A percentile compares a stretch with the other conserved stretches of the same genome.
Evolutionary conservation across 1,284 basidiomycete genomes (phyloP).

Genomic region (Sanghuangporus weigelae): DNA sequence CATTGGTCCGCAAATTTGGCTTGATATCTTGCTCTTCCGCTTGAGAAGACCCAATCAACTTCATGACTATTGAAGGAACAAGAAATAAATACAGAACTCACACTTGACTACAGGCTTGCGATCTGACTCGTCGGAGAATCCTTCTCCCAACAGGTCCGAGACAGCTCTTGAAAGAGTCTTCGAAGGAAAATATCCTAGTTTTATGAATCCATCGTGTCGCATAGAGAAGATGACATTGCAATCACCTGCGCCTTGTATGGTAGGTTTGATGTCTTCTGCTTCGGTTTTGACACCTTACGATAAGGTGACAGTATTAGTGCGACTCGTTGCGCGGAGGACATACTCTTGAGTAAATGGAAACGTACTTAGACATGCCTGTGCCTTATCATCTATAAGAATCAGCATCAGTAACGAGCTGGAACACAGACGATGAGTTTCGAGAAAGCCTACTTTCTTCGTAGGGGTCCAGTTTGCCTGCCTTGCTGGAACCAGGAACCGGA

Average conservation of each 20-base stretch:
- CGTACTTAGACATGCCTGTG: neutral
- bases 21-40: too few relatives aligned
- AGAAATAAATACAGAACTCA: too few relatives aligned
- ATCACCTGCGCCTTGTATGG: neutral
- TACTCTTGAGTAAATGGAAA: neutral
- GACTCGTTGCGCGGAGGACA: neutral
- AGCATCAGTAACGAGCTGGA: neutral
- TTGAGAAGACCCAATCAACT: too few relatives aligned
- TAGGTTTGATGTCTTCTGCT: neutral
- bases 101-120: too few relatives aligned
- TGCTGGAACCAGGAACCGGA: neutral
- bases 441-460: neutral
- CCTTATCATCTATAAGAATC: neutral
- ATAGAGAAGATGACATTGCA: neutral
- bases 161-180: too few relatives aligned
- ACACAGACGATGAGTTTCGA: neutral
- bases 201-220: too few relatives aligned
- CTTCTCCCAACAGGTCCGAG: too few relatives aligned
- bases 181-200: too few relatives aligned
- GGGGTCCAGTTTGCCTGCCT: neutral
- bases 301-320: neutral
- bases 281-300: neutral
- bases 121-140: too few relatives aligned
- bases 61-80: too few relatives aligned
- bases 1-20: too few relatives aligned